phyloP scores from a whole-genome alignment of 352 stramenopile genomes.

The Phytopythium oedochilum region DNA sequence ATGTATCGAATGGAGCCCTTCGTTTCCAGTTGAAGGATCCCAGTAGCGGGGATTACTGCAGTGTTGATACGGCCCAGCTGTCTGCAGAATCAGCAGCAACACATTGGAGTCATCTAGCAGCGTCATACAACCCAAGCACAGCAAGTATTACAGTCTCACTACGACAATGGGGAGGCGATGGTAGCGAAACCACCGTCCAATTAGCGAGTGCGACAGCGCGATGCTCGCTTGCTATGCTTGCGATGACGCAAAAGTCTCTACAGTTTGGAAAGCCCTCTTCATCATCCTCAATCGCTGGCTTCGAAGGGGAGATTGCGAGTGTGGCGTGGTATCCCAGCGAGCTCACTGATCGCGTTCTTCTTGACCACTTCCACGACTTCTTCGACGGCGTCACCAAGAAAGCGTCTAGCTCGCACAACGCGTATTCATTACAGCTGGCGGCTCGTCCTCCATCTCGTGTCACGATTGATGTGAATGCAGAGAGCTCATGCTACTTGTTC shows the following conservation, averaged over 20 bases:
- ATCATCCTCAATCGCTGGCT: constrained; percentile 10
- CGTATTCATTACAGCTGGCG: constrained; percentile 40
- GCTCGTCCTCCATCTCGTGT: constrained; percentile 45
- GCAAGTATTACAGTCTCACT: constrained; percentile 37
- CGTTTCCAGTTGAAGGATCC: constrained; percentile 28
- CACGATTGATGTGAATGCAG: constrained; percentile 37
- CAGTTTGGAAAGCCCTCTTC: constrained; percentile 20
- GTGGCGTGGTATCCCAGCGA: constrained; percentile 54
- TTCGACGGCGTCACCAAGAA: constrained; percentile 14
- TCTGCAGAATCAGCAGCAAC: neutral
- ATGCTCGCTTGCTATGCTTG: constrained; percentile 41
- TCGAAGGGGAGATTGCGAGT: constrained; percentile 32
- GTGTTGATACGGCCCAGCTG: neutral
- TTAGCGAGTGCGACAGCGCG: constrained; percentile 8
- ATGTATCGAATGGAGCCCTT: constrained; percentile 8
- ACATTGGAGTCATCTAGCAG: constrained; percentile 50
- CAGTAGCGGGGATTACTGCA: constrained; percentile 10
- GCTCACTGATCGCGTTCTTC: constrained; percentile 24
- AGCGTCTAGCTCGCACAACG: constrained; percentile 33
- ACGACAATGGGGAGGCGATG: constrained; percentile 10
- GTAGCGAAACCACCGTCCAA: constrained; percentile 1
- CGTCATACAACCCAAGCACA: constrained; percentile 44
- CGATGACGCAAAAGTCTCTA: constrained; percentile 25
- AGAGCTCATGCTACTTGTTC: constrained; percentile 67
- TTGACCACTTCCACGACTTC: constrained; percentile 76